These are phyloP conservation scores for Fusarium chaquense DNA, from an alignment of 2,329 filamentous ascomycete genomes.

Conservation along the genomic window DNA sequence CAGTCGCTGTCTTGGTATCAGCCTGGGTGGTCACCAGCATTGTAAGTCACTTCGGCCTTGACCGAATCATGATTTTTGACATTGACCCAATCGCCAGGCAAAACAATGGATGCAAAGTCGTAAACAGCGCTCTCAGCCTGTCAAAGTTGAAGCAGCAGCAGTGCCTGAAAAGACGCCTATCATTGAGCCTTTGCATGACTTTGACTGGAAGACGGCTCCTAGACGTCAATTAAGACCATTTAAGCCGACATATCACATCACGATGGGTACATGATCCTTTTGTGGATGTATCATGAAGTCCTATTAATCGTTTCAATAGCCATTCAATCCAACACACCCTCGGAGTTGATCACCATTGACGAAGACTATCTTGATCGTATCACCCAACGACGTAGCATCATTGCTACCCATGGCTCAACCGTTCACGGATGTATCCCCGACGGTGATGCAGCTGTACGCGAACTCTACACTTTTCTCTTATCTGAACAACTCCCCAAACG, in stretches of 20 bases:
- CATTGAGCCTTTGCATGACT: constrained; percentile 23
- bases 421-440: constrained; percentile 58
- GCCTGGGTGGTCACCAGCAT: constrained; percentile 18
- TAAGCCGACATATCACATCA: constrained; percentile 38
- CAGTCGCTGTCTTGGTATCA: constrained; percentile 17
- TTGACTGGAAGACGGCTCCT: constrained; percentile 28
- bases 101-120: constrained; percentile 40
- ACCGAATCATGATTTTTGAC: background rate
- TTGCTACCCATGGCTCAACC: constrained; percentile 46
- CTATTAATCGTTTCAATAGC: constrained; percentile 47
- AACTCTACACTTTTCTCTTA: constrained; percentile 63
- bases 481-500: constrained; percentile 60
- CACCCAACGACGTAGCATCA: constrained; percentile 53
- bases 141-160: background rate
- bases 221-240: constrained; percentile 23
- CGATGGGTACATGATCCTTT: constrained; percentile 14
- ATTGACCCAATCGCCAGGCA: constrained; percentile 7
- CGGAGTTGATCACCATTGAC: constrained; percentile 66
- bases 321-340: constrained; percentile 57
- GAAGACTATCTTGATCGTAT: constrained; percentile 62
- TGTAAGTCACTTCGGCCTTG: constrained; percentile 10
- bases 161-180: constrained; percentile 1
- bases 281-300: accelerated
- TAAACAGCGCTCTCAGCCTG: constrained; percentile 12
- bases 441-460: constrained; percentile 58